Percentiles rank a stretch among this genome's conserved stretches.
Conservation (phyloP, 2,329 filamentous ascomycete genomes). For the Colletotrichum musicola region DNA sequence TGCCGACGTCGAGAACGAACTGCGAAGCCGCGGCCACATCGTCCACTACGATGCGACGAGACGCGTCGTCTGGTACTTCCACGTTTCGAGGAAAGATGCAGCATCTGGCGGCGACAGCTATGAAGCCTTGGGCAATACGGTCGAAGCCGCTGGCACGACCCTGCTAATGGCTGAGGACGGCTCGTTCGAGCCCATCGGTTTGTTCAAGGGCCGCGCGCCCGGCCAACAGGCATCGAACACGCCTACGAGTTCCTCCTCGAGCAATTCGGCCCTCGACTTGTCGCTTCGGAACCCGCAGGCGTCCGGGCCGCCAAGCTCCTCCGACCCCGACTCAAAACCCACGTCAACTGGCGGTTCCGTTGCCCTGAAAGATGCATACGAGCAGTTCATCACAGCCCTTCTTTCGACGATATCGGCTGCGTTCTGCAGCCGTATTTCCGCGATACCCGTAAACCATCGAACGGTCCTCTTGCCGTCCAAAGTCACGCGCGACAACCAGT, state of each 20-base stretch:
- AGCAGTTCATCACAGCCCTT: slow-evolving; percentile 66
- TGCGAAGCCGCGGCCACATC: slow-evolving; percentile 66
- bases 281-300: slow-evolving; percentile 46
- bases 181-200: slow-evolving; percentile 60
- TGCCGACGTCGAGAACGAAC: slow-evolving; percentile 63
- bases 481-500: slow-evolving; percentile 30
- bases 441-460: slow-evolving; percentile 66
- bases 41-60: slow-evolving; percentile 65
- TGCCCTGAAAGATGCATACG: slow-evolving; percentile 61
- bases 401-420: slow-evolving; percentile 62
- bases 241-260: slow-evolving; percentile 61
- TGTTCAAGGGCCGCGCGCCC: slow-evolving; percentile 59
- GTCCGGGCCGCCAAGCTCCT: slow-evolving; percentile 44
- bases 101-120: slow-evolving; percentile 25
- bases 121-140: slow-evolving; percentile 51
- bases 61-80: slow-evolving; percentile 68
- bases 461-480: slow-evolving; percentile 59
- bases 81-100: slow-evolving; percentile 58
- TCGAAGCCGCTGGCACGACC: slow-evolving; percentile 59
- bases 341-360: slow-evolving; percentile 45
- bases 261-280: slow-evolving; percentile 54
- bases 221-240: slow-evolving; percentile 57
- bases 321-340: slow-evolving; percentile 44
- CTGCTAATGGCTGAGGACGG: slow-evolving; percentile 63
- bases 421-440: slow-evolving; percentile 62